A percentile compares a stretch with the other conserved stretches of the same genome.
Evolutionary conservation across 2,329 filamentous ascomycete genomes (phyloP).

Genomic region (Colletotrichum sp.): DNA sequence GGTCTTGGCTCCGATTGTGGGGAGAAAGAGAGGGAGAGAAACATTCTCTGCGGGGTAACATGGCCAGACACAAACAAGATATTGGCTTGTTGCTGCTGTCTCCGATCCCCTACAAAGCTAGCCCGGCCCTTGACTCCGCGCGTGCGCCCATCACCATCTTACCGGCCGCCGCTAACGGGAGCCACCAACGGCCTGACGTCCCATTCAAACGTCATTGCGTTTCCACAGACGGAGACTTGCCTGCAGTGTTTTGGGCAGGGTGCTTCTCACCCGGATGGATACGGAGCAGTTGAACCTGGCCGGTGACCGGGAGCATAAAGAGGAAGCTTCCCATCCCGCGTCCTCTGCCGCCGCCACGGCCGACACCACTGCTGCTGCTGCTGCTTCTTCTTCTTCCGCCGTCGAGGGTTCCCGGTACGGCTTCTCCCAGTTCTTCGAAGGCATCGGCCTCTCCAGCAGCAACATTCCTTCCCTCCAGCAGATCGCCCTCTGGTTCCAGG

Average conservation of each 20-base stretch:
- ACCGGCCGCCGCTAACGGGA: neutral
- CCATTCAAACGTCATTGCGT: slow-evolving; percentile 1
- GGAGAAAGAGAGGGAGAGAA: neutral
- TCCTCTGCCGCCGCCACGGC: slow-evolving; percentile 35
- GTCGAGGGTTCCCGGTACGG: slow-evolving; percentile 13
- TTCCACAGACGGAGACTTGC: neutral
- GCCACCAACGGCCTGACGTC: neutral
- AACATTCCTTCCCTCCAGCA: neutral
- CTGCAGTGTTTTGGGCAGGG: neutral
- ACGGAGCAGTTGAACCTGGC: neutral
- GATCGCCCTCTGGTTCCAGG: neutral
- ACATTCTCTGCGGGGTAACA: neutral
- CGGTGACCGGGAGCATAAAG: slow-evolving; percentile 7
- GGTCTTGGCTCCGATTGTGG: neutral
- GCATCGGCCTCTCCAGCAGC: neutral
- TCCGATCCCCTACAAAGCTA: neutral
- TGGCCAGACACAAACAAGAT: neutral
- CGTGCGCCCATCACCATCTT: neutral
- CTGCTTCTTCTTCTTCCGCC: slow-evolving; percentile 32
- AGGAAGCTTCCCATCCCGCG: neutral
- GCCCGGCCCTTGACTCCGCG: neutral
- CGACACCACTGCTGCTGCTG: neutral
- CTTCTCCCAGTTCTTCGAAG: slow-evolving; percentile 15
- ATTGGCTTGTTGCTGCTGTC: neutral
- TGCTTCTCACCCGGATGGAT: neutral